phyloP scores from a whole-genome alignment of 257 asterid species.

The Eustoma russellianum region DNA sequence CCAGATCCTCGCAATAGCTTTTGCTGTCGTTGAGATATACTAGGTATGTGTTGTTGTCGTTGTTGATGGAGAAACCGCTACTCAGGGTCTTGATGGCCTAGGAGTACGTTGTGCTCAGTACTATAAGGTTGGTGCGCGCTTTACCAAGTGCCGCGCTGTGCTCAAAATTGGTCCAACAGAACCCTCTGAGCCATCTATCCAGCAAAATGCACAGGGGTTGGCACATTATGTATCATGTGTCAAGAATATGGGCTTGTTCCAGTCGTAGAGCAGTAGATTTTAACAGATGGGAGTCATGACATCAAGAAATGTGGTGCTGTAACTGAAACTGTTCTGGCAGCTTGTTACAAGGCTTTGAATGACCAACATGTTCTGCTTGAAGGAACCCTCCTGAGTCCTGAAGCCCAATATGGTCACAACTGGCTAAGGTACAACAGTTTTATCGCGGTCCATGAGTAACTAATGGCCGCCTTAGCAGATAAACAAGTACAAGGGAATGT shows the following conservation, averaged over 20 bases:
- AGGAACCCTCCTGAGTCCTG: constrained; percentile 78
- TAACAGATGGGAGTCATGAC: constrained; percentile 68
- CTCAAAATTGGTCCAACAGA: constrained; percentile 63
- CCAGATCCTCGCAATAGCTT: too few species aligned
- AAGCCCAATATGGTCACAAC: constrained; percentile 96
- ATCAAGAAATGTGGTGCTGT: constrained; percentile 61
- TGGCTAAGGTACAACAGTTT: constrained; percentile 20
- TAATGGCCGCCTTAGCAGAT: not conserved
- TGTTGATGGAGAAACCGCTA: constrained; percentile 71
- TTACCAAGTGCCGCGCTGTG: constrained; percentile 83
- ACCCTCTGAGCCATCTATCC: constrained; percentile 67
- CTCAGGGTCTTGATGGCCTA: constrained; percentile 70
- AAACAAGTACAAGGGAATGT: not conserved
- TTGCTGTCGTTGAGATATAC: constrained; percentile 6
- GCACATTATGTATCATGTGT: constrained; percentile 90
- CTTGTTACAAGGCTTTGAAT: constrained; percentile 73
- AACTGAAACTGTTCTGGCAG: constrained; percentile 66
- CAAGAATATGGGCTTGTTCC: constrained; percentile 92
- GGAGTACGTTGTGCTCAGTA: constrained; percentile 63
- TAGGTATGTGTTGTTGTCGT: too few species aligned
- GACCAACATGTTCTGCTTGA: constrained; percentile 86
- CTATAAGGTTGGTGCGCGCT: constrained; percentile 88
- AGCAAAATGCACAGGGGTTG: constrained; percentile 79
- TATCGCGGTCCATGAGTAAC: not conserved
- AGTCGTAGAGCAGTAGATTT: constrained; percentile 80